Evolutionary conservation across 2,329 filamentous ascomycete species (phyloP), one percentile per base, ranked within the genome.

Genomic region (Paecilomyces sp.): DNA sequence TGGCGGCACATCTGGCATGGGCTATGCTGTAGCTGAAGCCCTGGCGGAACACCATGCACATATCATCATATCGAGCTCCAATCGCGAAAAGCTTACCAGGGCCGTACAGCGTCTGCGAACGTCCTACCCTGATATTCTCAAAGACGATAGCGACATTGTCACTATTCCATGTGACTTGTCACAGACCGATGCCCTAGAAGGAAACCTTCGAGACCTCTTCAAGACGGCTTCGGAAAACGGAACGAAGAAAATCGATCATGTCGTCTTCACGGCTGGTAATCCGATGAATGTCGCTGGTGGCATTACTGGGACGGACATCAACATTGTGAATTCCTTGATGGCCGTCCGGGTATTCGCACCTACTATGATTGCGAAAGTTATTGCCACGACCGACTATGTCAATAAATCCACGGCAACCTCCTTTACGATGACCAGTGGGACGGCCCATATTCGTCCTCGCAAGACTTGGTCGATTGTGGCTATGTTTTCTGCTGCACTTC

Each of bases 201-300:
- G 47, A 12, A 58, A 57, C 55, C 28, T 58, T 15, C 59, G 57
- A 8, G 47, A 61, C 22, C 50, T 33, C 24, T 9, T 61, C 12
- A 31, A 58, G 24, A 51, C 18, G 11, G 59, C 53, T 6, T 61
- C 59, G 2, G n/a, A 24, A 7, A 30, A 47, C 12, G 57, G 47
- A 9, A 28, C 18, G 8, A 54, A 57, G 28, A 61, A 61, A 51
- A 58, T 51, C 54, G 25, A 15, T 61, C 31, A 59, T 54, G 54
- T 41, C 34, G 34, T 41, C 34, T 41, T 41, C 34, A 41, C 34
- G 11, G 34, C 34, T n/a, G 34, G 34, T 13, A n/a, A 41, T n/a
- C 9, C 11, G 34, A 41, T 41, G 34, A 41, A 41, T 15, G 11
- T 41, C 12, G 34, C 34, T 3, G 34, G 34, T 15, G 34, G 34